Evolutionary conservation across 2,329 filamentous ascomycete species (phyloP), one percentile per base, ranked within the genome.

Genomic region (Shiraia sp.): DNA sequence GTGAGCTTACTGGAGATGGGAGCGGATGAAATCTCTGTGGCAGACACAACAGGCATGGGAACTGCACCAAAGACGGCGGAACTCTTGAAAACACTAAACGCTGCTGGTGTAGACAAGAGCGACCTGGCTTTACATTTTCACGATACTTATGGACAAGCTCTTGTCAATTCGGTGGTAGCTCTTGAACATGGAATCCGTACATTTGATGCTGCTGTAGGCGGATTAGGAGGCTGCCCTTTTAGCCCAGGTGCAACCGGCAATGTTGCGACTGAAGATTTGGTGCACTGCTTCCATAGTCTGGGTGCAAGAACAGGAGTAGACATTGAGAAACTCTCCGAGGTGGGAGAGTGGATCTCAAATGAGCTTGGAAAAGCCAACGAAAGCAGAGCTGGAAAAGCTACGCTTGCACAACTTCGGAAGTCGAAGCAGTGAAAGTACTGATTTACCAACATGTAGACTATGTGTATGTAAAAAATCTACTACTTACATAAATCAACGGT

Each of bases 31-130:
- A 90, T 96, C 54, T 88, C 87, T 1, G 80, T 96, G 1, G 90
- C 90, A 6, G 91, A 96, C 62, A 96, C 91, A 0, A 92, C 90
- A 0, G 91, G 91, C 13, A 90, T 95, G 80, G 91, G 90, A 23
- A 95, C 88, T 0, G 85, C 83, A n/a, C 84, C 83, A 13, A 75
- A 82, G 41, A 89, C 86, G 2, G 73, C 76, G 40, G 79, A 81
- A 41, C 72, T 90, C 32, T 74, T 90, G 43, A 77, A 78, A 50
- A 83, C 83, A 41, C 72, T 90, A 69, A 69, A 76, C 7, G 79
- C 82, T 1, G 86, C 86, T 2, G 86, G 85, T 0, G 78, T 95
- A 13, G 78, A 85, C 14, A 79, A 78, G 40, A 81, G 84, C 56
- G 85, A 88, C 57, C 71, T 95, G 9, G 88, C 88, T 0, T 83